Base-by-base conservation (phyloP, 2,329 filamentous ascomycete species). In the Pseudopithomyces chartarum region DNA sequence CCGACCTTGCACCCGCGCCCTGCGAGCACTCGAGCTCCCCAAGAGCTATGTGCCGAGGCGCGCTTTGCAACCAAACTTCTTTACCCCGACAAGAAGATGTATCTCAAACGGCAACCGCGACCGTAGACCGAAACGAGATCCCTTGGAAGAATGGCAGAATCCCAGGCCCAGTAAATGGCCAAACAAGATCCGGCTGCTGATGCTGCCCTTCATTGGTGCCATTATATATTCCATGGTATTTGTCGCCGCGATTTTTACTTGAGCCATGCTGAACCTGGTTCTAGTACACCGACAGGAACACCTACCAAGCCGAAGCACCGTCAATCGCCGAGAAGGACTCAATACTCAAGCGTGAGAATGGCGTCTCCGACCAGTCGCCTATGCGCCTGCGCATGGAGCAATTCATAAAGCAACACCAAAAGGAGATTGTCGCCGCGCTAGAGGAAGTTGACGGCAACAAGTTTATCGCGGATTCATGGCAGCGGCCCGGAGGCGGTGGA, bases 371-470 rank as follows among this genome's bases (percentile, higher is more conserved):
- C 55, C 82, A 87, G 67, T 97, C 94, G 13, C 93, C 95, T 1
- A 98, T 99, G 94, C 92, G 95, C 54, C 84, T 99, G 56, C 91
- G 94, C 61, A 98, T 99, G 95, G 95, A 99, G 79, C 87, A 91
- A 69, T 90, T 98, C 74, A 96, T 98, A 77, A 95, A 95, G 76
- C 86, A 92, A 67, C 91, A 98, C 69, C 95, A 99, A 73, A 85
- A 91, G 68, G 85, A 89, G 60, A 99, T 99, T 57, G 90, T 98
- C 26, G 81, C 85, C 54, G 92, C 89, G 55, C 85, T 99, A 20
- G 90, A 96, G 74, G 84, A 87, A 66, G 82, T 98, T 42, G 95
- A 98, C 71, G 93, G 92, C 56, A 87, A 85, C 62, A 84, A 86
- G 64, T 99, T 99, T 81, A 85, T 85, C 57, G 82, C 87, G 57